These are phyloP conservation scores for Ceratocystis ficicola DNA, from an alignment of 2,329 filamentous ascomycete species.

Conservation along the genomic window DNA sequence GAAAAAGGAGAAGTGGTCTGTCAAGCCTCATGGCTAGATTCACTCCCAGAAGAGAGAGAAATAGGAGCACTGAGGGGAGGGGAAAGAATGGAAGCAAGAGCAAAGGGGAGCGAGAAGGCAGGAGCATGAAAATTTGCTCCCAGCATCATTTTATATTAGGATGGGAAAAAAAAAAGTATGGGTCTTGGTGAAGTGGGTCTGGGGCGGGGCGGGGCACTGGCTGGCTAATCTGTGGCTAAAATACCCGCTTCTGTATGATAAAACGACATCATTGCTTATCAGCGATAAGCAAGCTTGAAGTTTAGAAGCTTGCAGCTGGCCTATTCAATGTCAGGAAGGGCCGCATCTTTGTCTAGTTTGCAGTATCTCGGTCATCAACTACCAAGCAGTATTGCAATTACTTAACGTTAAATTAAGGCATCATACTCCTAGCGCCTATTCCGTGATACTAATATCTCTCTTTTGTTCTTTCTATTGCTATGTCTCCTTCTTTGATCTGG, in stretches of 20 bases:
- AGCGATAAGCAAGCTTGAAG: constrained; percentile 9
- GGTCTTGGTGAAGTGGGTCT: constrained; percentile 15
- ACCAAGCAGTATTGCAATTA: neutral
- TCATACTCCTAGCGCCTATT: neutral
- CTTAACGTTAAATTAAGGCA: neutral
- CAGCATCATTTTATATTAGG: neutral
- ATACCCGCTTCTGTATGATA: neutral
- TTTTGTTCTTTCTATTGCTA: constrained; percentile 25
- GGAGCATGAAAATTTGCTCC: constrained; percentile 8
- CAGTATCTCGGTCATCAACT: neutral
- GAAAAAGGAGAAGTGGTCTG: constrained; percentile 15
- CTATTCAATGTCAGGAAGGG: neutral
- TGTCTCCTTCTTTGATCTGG: constrained; percentile 43
- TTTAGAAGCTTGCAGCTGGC: constrained; percentile 5
- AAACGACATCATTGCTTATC: constrained; percentile 12
- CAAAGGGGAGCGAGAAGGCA: constrained; percentile 1
- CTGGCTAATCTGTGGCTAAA: constrained; percentile 9
- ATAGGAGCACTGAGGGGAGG: constrained; percentile 6
- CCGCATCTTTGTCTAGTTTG: neutral
- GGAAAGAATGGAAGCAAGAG: constrained; percentile 16
- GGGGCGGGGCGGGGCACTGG: neutral
- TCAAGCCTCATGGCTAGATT: constrained; percentile 19
- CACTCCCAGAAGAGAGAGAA: constrained; percentile 10
- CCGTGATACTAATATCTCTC: neutral
- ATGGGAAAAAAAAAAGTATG: neutral